phyloP scores from a whole-genome alignment of 169 alveolate species.

The Eimeria praecox region DNA sequence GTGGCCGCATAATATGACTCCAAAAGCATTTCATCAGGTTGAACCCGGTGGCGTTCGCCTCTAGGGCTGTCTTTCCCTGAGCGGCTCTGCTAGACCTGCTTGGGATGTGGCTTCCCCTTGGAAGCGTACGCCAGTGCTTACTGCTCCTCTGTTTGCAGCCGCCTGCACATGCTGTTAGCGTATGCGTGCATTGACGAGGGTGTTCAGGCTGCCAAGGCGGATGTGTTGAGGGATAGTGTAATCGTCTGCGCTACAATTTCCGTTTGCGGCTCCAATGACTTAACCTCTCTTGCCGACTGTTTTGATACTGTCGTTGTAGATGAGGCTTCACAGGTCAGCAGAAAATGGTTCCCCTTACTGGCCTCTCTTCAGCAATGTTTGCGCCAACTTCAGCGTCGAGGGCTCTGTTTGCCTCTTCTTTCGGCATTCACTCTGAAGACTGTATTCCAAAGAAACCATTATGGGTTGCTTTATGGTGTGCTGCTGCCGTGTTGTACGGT shows the following conservation, averaged over 20 bases:
- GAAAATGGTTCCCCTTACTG: background rate
- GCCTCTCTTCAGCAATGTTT: background rate
- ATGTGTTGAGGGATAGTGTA: constrained; percentile 90
- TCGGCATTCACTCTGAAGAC: background rate
- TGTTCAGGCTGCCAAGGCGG: constrained; percentile 83
- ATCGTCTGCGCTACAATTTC: constrained; percentile 95
- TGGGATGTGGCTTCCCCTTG: too few relatives aligned
- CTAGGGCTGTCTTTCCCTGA: background rate
- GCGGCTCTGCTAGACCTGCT: background rate
- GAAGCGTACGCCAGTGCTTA: background rate
- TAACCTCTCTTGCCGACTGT: constrained; percentile 87
- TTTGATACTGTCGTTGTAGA: constrained; percentile 98
- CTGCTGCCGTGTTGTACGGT: background rate
- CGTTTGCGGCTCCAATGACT: constrained; percentile 94
- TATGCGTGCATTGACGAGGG: background rate
- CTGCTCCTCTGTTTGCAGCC: background rate
- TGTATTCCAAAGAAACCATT: background rate
- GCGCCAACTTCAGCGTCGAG: background rate
- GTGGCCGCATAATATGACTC: too few relatives aligned
- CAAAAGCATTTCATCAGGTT: too few relatives aligned
- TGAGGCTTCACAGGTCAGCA: constrained; percentile 97
- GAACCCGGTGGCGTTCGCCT: background rate
- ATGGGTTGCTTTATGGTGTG: background rate
- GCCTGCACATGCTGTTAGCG: background rate
- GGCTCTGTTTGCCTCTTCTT: background rate